Evolutionary conservation across 257 asterid genomes (phyloP).

Genomic region (Nicotiana noctiflora): DNA sequence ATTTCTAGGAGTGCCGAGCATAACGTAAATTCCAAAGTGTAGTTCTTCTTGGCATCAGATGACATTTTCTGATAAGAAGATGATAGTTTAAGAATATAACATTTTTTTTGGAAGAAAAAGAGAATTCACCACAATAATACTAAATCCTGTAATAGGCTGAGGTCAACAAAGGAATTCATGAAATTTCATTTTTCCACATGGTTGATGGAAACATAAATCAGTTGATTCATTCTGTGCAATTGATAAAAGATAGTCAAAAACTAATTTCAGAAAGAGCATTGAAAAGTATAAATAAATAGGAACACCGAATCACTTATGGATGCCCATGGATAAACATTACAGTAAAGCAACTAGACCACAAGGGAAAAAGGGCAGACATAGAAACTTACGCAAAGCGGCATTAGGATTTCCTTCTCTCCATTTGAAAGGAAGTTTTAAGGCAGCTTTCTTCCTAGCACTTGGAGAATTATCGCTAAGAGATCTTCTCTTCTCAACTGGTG

Average conservation of each 20-base stretch:
- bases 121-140: not conserved
- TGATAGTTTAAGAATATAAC: not conserved
- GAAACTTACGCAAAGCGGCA: constrained; percentile 56
- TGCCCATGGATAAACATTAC: not conserved
- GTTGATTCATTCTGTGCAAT: not conserved
- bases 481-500: constrained; percentile 58
- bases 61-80: not conserved
- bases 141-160: not conserved
- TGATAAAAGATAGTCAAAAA: not conserved
- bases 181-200: not conserved
- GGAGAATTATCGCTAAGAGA: constrained; percentile 69
- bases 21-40: not conserved
- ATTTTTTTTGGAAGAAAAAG: not conserved
- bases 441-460: constrained; percentile 59
- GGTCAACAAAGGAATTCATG: not conserved
- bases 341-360: not conserved
- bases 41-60: not conserved
- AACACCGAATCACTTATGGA: not conserved
- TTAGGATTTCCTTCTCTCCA: constrained; percentile 78
- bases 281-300: not conserved
- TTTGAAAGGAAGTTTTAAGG: constrained; percentile 62
- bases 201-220: not conserved
- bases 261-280: not conserved
- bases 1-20: not conserved
- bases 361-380: not conserved